A percentile compares a stretch with the other conserved stretches of the same genome.
Evolutionary conservation across 371 early-diverging fungal species (phyloP).

Genomic region (Lichtheimia hyalospora): DNA sequence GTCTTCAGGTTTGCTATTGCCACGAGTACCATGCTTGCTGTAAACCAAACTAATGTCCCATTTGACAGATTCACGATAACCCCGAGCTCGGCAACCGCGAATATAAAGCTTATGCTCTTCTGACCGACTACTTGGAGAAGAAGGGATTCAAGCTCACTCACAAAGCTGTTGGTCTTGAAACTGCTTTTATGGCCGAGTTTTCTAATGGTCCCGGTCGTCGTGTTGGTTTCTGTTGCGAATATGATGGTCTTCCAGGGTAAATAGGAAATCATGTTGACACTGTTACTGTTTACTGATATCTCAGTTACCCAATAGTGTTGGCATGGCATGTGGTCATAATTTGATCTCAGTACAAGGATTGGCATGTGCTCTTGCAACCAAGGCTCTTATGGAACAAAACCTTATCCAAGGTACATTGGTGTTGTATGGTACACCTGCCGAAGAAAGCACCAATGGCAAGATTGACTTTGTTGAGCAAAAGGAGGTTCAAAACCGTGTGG

Average conservation of each 20-base stretch:
- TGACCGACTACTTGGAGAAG: constrained; percentile 56
- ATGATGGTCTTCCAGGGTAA: constrained; percentile 4
- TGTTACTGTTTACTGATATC: not conserved
- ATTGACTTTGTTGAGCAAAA: constrained; percentile 62
- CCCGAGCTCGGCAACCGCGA: constrained; percentile 69
- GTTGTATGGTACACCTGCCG: constrained; percentile 82
- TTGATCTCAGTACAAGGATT: constrained; percentile 71
- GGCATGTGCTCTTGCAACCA: constrained; percentile 61
- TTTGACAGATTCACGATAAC: constrained; percentile 56
- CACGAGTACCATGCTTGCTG: not conserved
- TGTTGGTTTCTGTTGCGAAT: constrained; percentile 62
- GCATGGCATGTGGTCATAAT: constrained; percentile 71
- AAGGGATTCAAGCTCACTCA: constrained; percentile 57
- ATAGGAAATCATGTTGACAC: not conserved
- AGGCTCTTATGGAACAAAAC: constrained; percentile 49
- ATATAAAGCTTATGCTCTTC: constrained; percentile 44
- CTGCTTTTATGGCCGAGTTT: constrained; percentile 66
- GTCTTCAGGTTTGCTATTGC: constrained; percentile 35
- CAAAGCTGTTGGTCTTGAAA: constrained; percentile 54
- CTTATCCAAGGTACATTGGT: constrained; percentile 59
- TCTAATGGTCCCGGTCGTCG: constrained; percentile 41
- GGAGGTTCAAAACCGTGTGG: constrained; percentile 57
- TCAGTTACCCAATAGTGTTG: constrained; percentile 38
- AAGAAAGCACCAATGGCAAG: constrained; percentile 75
- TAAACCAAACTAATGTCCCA: not conserved